These are phyloP conservation scores for Penicillium nucicola DNA, from an alignment of 495 filamentous ascomycete species.

Conservation along the genomic window DNA sequence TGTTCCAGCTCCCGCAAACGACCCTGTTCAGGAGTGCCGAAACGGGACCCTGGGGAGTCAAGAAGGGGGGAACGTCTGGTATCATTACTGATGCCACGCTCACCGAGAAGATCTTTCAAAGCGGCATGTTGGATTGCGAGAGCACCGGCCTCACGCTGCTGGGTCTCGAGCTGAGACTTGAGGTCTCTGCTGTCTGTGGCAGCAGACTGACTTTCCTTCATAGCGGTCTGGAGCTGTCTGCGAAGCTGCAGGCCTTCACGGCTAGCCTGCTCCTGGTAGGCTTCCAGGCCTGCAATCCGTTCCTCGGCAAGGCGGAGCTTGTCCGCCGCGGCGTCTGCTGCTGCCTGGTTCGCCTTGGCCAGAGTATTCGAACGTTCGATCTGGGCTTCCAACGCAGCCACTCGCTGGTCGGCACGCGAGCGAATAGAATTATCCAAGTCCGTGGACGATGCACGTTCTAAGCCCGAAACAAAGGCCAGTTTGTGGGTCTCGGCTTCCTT, in stretches of 20 bases:
- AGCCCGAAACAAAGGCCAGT: conserved; percentile 74
- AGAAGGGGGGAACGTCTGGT: conserved; percentile 53
- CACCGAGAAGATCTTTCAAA: conserved; percentile 85
- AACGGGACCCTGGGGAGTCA: conserved; percentile 70
- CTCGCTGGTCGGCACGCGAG: conserved; percentile 68
- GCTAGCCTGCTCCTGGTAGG: conserved; percentile 94
- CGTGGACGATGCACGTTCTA: conserved; percentile 58
- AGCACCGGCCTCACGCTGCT: conserved; percentile 86
- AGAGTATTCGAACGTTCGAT: conserved; percentile 72
- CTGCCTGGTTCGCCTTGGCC: conserved; percentile 80
- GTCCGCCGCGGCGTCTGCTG: conserved; percentile 84
- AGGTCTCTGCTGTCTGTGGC: conserved; percentile 75
- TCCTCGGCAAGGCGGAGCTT: conserved; percentile 91
- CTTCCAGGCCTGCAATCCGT: conserved; percentile 91
- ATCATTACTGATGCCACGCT: conserved; percentile 72
- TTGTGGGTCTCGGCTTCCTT: conserved; percentile 85
- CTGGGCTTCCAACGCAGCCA: conserved; percentile 74
- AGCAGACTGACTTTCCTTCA: conserved; percentile 74
- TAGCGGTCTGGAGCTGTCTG: conserved; percentile 77
- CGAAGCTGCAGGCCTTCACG: conserved; percentile 85
- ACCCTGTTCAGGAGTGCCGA: conserved; percentile 72
- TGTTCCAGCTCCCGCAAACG: conserved; percentile 89
- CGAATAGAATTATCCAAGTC: conserved; percentile 45
- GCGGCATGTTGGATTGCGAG: conserved; percentile 86
- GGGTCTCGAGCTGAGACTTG: conserved; percentile 71